These are phyloP conservation scores for Cladosporium sp. DNA, from an alignment of 2,329 filamentous ascomycete species.

Conservation along the genomic window DNA sequence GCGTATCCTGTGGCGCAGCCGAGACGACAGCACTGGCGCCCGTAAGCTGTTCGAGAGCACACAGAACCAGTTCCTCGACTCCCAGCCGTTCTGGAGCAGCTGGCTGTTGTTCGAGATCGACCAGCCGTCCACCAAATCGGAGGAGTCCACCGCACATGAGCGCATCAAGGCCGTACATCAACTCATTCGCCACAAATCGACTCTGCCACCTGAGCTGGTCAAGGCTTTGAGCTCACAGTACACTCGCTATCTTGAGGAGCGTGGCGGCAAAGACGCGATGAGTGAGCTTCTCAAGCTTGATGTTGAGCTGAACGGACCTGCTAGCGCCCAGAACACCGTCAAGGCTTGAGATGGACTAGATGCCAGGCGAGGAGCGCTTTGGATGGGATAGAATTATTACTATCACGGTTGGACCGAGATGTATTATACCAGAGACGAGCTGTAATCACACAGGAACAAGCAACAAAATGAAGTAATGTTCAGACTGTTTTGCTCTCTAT, in stretches of 20 bases:
- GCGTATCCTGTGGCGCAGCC: conserved; percentile 78
- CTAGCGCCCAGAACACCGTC: conserved; percentile 16
- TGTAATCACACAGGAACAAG: background rate
- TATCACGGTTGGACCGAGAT: too few species aligned
- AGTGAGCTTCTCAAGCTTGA: conserved; percentile 82
- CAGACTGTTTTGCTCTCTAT: conserved; percentile 1
- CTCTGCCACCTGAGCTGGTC: conserved; percentile 62
- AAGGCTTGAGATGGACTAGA: background rate
- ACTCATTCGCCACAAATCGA: conserved; percentile 65
- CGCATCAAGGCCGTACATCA: conserved; percentile 79
- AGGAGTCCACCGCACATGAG: conserved; percentile 62
- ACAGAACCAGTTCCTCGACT: conserved; percentile 77
- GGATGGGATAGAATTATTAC: too few species aligned
- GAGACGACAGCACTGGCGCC: conserved; percentile 70
- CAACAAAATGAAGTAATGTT: background rate
- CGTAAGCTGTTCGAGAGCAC: conserved; percentile 80
- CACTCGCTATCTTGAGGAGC: conserved; percentile 76
- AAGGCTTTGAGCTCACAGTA: conserved; percentile 75
- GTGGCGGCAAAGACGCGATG: conserved; percentile 77
- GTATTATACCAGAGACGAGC: background rate
- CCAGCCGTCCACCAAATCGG: conserved; percentile 65
- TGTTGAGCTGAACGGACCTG: conserved; percentile 73
- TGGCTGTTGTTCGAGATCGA: conserved; percentile 87
- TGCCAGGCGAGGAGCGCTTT: background rate
- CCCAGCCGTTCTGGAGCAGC: conserved; percentile 81